Conservation (phyloP, 2,329 filamentous ascomycete genomes). For the Dactylella cylindrospora region DNA sequence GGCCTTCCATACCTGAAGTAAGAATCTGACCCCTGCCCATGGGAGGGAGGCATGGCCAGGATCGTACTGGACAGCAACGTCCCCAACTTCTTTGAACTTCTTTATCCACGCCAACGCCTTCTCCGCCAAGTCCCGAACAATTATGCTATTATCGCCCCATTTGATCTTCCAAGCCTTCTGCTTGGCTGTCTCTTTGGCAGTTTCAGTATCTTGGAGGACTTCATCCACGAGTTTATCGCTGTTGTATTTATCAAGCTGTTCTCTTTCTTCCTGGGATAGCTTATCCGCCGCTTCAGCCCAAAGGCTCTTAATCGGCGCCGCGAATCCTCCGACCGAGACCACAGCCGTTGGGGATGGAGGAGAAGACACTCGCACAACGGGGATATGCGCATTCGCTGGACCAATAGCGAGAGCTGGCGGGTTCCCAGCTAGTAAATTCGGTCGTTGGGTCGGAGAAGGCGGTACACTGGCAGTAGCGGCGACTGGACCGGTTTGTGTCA, state of each 20-base stretch:
- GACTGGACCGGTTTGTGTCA: too few relatives aligned
- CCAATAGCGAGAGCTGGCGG: too few relatives aligned
- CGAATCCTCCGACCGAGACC: too few relatives aligned
- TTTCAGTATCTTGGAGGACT: neutral
- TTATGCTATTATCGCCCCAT: conserved; percentile 30
- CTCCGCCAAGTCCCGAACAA: conserved; percentile 49
- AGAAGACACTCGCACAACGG: too few relatives aligned
- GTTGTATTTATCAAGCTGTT: neutral
- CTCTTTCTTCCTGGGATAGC: neutral
- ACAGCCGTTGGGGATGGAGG: too few relatives aligned
- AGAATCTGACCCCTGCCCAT: conserved; percentile 48
- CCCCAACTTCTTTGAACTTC: conserved; percentile 49
- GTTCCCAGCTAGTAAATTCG: too few relatives aligned
- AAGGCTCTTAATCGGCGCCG: too few relatives aligned
- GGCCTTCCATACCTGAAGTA: conserved; percentile 12
- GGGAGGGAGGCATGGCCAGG: conserved; percentile 48
- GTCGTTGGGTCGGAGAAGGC: too few relatives aligned
- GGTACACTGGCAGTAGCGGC: too few relatives aligned
- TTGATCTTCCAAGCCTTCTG: conserved; percentile 34
- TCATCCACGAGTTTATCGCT: neutral
- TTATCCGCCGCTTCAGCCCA: neutral
- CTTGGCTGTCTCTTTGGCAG: neutral
- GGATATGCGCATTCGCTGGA: too few relatives aligned
- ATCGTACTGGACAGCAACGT: conserved; percentile 47
- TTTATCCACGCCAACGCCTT: conserved; percentile 48